Conservation (phyloP, 257 asterid species). For the Ilex asprella region DNA sequence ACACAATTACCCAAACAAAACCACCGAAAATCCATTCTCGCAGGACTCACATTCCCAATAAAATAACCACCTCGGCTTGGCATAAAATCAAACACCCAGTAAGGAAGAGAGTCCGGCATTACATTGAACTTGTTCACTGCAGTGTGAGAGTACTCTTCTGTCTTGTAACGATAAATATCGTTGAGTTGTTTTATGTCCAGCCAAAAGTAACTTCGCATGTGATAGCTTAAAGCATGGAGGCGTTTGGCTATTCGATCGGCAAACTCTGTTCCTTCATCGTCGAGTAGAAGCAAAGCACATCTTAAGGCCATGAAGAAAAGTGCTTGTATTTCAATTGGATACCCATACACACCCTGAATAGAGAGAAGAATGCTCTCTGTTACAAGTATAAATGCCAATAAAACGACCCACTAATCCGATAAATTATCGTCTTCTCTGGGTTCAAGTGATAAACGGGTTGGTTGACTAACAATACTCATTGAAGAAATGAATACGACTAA, state of each 20-base stretch:
- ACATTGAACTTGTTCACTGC: constrained; percentile 92
- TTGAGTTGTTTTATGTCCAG: constrained; percentile 78
- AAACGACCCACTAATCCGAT: too few species aligned
- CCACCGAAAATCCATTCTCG: constrained; percentile 92
- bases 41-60: constrained; percentile 87
- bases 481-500: too few species aligned
- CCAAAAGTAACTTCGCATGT: constrained; percentile 90
- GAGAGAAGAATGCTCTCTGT: too few species aligned
- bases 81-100: constrained; percentile 92
- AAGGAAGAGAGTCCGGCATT: constrained; percentile 86
- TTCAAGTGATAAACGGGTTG: too few species aligned
- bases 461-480: too few species aligned
- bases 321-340: constrained; percentile 89
- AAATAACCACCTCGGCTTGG: constrained; percentile 84
- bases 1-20: constrained; percentile 85
- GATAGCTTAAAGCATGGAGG: constrained; percentile 75
- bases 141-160: constrained; percentile 89
- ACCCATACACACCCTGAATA: constrained; percentile 81
- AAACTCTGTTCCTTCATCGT: constrained; percentile 63
- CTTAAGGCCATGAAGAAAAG: constrained; percentile 84
- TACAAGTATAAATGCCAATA: too few species aligned
- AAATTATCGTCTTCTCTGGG: too few species aligned
- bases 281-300: constrained; percentile 65
- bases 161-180: constrained; percentile 78
- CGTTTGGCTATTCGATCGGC: constrained; percentile 55